Evolutionary conservation across 495 filamentous ascomycete species (phyloP).

Genomic region (Oidiodendron maius): DNA sequence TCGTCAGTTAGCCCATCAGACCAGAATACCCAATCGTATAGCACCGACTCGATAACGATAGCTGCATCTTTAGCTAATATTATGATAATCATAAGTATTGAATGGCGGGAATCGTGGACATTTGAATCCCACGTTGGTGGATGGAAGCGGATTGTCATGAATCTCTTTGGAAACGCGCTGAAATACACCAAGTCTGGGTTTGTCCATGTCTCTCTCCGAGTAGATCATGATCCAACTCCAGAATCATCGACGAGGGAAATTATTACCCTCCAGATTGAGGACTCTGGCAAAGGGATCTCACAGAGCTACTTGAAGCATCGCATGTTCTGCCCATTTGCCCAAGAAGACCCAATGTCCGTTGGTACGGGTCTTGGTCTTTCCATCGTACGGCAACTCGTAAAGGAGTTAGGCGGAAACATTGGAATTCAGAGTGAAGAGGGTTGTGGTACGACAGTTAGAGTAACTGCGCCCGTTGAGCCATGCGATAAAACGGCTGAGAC

Average conservation of each 20-base stretch:
- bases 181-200: conserved; percentile 67
- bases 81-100: conserved; percentile 27
- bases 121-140: conserved; percentile 31
- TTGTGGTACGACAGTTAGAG: conserved; percentile 53
- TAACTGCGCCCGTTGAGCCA: conserved; percentile 33
- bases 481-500: conserved; percentile 46
- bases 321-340: conserved; percentile 64
- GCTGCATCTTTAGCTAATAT: conserved; percentile 9
- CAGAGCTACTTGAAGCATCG: conserved; percentile 58
- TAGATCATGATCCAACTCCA: neutral
- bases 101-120: conserved; percentile 21
- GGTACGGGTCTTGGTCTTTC: conserved; percentile 68
- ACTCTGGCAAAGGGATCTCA: conserved; percentile 48
- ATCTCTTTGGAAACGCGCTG: conserved; percentile 73
- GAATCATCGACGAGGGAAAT: neutral
- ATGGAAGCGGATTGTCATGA: conserved; percentile 68
- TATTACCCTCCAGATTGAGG: conserved; percentile 9
- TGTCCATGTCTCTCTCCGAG: conserved; percentile 35
- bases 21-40: neutral
- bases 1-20: neutral
- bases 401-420: conserved; percentile 52
- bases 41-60: neutral
- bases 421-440: conserved; percentile 50
- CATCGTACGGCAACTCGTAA: conserved; percentile 61
- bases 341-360: conserved; percentile 58